phyloP scores from a whole-genome alignment of 1,284 basidiomycete genomes.

The Boletellus deceptivus region DNA sequence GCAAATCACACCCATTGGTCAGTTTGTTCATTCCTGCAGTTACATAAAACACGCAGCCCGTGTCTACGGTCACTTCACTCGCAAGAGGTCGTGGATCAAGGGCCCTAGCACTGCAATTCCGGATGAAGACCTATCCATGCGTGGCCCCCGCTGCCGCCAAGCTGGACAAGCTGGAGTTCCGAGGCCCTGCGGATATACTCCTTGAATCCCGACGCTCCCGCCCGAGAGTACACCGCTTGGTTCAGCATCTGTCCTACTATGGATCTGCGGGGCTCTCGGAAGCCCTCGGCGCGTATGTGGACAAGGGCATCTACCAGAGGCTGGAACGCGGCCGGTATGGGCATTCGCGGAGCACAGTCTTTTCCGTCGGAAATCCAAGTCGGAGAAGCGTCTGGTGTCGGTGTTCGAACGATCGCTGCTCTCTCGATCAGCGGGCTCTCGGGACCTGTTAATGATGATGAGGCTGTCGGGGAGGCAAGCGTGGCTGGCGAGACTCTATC shows the following conservation, averaged over 20 bases:
- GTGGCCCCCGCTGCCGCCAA: constrained; percentile 33
- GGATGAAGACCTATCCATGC: constrained; percentile 40
- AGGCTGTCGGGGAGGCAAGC: constrained; percentile 8
- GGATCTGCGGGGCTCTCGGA: constrained; percentile 16
- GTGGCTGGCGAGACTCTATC: constrained; percentile 15
- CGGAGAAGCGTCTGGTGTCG: background rate
- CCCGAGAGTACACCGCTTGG: constrained; percentile 27
- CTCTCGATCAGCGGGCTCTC: constrained; percentile 8
- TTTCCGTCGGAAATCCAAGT: background rate
- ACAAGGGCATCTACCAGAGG: constrained; percentile 26
- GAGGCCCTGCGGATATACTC: constrained; percentile 33
- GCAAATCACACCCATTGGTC: background rate
- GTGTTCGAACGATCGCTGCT: background rate
- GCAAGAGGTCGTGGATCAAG: background rate
- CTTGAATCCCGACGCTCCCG: constrained; percentile 33
- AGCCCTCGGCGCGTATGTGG: constrained; percentile 19
- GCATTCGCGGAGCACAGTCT: background rate
- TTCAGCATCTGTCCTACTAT: constrained; percentile 23
- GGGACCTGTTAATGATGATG: constrained; percentile 7
- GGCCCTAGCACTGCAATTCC: constrained; percentile 19
- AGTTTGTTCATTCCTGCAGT: constrained; percentile 12
- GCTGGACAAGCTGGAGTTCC: constrained; percentile 31
- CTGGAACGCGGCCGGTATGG: constrained; percentile 23
- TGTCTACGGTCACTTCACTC: no score
- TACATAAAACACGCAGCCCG: background rate